Base-by-base conservation (phyloP, 2,329 filamentous ascomycete species). In the Leptographium radiaticola region DNA sequence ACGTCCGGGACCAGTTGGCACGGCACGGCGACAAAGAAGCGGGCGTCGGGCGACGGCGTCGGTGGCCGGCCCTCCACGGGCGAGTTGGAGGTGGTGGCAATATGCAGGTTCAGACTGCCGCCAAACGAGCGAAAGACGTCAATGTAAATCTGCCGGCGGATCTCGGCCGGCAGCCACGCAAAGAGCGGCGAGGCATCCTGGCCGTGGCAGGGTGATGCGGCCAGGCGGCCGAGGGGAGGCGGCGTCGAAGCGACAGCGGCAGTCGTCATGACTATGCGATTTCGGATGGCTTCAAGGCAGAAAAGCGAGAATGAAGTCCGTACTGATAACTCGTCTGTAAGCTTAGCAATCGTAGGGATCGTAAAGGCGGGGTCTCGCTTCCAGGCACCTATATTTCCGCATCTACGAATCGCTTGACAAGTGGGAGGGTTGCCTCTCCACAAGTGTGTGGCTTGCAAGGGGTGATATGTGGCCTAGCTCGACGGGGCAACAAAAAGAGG, bases 181-280 rank as follows among this genome's bases (percentile, higher is more conserved):
- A 67, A 66, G 47, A 67, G 63, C 15, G 51, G 56, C 16, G 64
- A 65, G 2, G 48, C 70, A 38, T 68, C 68, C 67, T 79, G 76
- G 61, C 66, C 69, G 52, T 76, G 68, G 52, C n/a, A 39, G 16
- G 49, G 39, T 11, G 40, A 51, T 12, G 40, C 31, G n/a, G 40
- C 49, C 7, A 51, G 36, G 4, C 15, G n/a, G 30, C 20, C 49
- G 2, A 44, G 40, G 10, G 38, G 49, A 3, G 49, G 49, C 8
- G 25, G 49, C 25, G 25, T n/a, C 34, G 47, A 49, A 12, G 46
- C 10, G 20, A 12, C 9, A 12, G 43, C 25, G 6, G 10, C 18
- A 6, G 44, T 16, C 12, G 20, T 8, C 44, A 46, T 46, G 11
- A n/a, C 31, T 25, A 5, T 25, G 25, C 2, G 25, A 5, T 25